phyloP scores from a whole-genome alignment of 2,329 filamentous ascomycete genomes.

The Teratosphaeria pseudoeucalypti region DNA sequence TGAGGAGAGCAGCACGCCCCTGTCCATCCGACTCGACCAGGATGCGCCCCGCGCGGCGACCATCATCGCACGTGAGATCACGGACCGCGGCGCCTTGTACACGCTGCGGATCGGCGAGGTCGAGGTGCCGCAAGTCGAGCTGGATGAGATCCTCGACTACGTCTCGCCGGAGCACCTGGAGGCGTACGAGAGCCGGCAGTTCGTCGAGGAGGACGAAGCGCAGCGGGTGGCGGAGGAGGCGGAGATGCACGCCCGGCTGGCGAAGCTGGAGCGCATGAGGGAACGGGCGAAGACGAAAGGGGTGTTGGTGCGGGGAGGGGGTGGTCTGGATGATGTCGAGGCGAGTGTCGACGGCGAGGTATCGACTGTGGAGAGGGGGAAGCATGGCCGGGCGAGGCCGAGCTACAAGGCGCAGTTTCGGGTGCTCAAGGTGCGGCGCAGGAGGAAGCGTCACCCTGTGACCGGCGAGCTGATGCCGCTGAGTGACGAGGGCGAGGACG shows the following conservation, averaged over 20 bases:
- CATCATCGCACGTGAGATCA: slow-evolving; percentile 18
- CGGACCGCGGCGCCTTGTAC: slow-evolving; percentile 13
- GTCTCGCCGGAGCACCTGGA: slow-evolving; percentile 26
- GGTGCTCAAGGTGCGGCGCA: slow-evolving; percentile 10
- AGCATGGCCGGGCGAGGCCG: slow-evolving; percentile 22
- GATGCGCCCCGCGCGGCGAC: slow-evolving; percentile 14
- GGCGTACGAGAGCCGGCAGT: slow-evolving; percentile 22
- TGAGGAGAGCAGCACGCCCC: neutral
- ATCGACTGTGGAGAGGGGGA: slow-evolving; percentile 5
- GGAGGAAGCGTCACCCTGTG: slow-evolving; percentile 17
- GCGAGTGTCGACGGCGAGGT: neutral
- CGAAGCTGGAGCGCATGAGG: slow-evolving; percentile 3
- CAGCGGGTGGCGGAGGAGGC: slow-evolving; percentile 11
- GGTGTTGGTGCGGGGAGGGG: neutral
- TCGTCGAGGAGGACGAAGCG: slow-evolving; percentile 18
- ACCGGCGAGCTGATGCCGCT: slow-evolving; percentile 22
- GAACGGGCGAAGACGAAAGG: slow-evolving; percentile 3
- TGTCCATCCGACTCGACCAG: neutral
- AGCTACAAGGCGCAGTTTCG: slow-evolving; percentile 22
- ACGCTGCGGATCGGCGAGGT: slow-evolving; percentile 19
- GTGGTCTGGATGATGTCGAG: neutral
- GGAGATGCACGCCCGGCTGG: slow-evolving; percentile 8
- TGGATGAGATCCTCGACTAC: slow-evolving; percentile 24
- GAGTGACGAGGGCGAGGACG: slow-evolving; percentile 16
- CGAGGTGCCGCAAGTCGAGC: slow-evolving; percentile 14